Base-by-base conservation (phyloP, 805 yeast species). In the Barnettozyma sucrosica region DNA sequence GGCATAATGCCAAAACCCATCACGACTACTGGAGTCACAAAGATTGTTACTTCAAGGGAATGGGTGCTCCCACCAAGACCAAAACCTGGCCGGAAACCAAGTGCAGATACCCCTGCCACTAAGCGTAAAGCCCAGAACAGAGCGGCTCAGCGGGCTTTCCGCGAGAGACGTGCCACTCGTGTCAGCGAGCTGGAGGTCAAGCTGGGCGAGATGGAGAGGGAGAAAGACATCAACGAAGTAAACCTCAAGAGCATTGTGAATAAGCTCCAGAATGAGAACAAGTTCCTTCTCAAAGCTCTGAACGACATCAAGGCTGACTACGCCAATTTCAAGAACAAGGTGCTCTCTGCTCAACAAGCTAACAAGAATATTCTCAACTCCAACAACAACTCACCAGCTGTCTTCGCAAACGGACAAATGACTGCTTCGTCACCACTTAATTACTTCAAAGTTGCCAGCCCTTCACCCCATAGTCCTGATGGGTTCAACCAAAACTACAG, bases 121-220 rank as follows among this genome's bases (percentile, higher is more conserved):
- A 86, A 87, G 64, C 70, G 96, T 46, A 88, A 88, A 65, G 95
- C 95, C 3, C 97, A 86, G 65, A 89, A 89, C 62, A 70, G 97
- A 49, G 95, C 93, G n/a, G 96, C 97, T 20, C 95, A 90, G 70
- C 63, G 96, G 49, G 95, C 97, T 2, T 87, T 88, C 68, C 70
- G 97, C 54, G 95, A 89, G 63, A 74, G 96, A 54, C 70, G 95
- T 57, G 95, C 96, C 18, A 85, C 85, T 28, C 69, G 89, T 44
- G 87, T 89, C 7, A 80, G 80, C 49, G 95, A 85, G 61, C 70
- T 90, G 46, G 96, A 88, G 62, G 77, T 75, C 44, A 80, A 79
- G 64, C 72, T 84, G 48, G 68, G 75, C 61, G 85, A 77, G 57
- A 74, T 82, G 45, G 92, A 85, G 65, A 75, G 77, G 54, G 90